Base-by-base conservation (phyloP, 768 basidiomycete genomes). In the Hericium coralloides region DNA sequence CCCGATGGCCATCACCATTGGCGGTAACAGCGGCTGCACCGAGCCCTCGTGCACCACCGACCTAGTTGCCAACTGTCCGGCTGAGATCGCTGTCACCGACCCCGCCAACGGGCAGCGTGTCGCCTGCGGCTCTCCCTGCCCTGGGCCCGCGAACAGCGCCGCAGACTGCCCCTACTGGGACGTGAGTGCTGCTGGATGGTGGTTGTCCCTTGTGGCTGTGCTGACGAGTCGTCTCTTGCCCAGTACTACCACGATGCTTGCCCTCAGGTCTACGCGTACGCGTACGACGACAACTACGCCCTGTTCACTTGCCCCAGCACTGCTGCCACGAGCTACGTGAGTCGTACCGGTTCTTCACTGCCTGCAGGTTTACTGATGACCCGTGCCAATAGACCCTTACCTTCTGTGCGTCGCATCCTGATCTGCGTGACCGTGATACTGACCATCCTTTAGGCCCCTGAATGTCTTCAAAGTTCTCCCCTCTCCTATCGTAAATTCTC, bases 31-130 rank as follows among this genome's bases (percentile, higher is more conserved):
- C 39, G 65, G 61, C 25, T 66, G 65, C 53, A 59, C 63, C n/a
- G 49, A 64, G 31, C 63, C 65, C n/a, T 57, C 60, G 38, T 67
- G 66, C 53, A 45, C 59, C 17, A 61, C 60, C 31, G 65, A 67
- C 53, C 58, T 67, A 17, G 63, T 59, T 15, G 61, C 65, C 4
- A 56, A 59, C 43, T 67, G 64, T 60, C 45, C n/a, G 59, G 55
- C 12, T 49, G 25, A 15, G 14, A 49, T 49, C 20, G 48, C 48
- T 12, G 39, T 41, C 39, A 41, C 39, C 15, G 15, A 41, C 12
- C 6, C 2, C 26, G 26, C 26, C 26, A 41, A 41, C 12, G 39
- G 39, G 15, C 15, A 14, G 15, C 15, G 14, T 12, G 39, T 41
- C 39, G 39, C 39, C 5, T 41, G 39, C 39, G 12, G 39, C 39